A percentile compares a stretch with the other conserved stretches of the same genome.
These are phyloP conservation scores for thale cress (Arabidopsis thaliana) DNA, from an alignment of 345 rosid species.

Conservation along the genomic window DNA sequence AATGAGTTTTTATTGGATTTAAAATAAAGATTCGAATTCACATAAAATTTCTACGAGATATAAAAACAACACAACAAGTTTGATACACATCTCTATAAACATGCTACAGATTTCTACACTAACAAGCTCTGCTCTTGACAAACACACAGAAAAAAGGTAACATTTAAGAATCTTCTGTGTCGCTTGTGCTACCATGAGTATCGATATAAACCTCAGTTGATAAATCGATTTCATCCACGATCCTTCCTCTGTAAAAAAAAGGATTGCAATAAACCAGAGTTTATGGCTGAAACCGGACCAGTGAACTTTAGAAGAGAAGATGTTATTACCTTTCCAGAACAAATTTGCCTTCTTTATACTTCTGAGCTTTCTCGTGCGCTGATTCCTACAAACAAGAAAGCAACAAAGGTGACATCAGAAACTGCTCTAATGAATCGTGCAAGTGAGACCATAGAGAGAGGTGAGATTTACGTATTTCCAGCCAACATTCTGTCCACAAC, in stretches of 20 bases:
- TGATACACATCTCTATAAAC: constrained; percentile 13
- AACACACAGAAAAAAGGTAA: constrained; percentile 15
- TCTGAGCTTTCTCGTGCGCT: constrained; percentile 74
- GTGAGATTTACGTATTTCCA: constrained; percentile 83
- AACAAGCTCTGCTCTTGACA: constrained; percentile 34
- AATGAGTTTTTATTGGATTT: too few relatives aligned
- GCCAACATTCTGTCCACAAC: constrained; percentile 87
- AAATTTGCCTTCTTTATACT: constrained; percentile 83
- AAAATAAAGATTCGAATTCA: too few relatives aligned
- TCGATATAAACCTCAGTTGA: constrained; percentile 66
- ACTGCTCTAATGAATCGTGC: background rate
- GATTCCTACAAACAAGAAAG: constrained; percentile 55
- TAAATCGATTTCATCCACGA: constrained; percentile 77
- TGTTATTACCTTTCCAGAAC: constrained; percentile 79
- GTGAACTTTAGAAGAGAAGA: constrained; percentile 3
- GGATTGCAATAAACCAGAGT: constrained; percentile 9
- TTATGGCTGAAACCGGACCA: constrained; percentile 15
- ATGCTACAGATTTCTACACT: constrained; percentile 33
- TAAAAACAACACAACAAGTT: constrained; percentile 18
- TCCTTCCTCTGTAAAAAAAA: constrained; percentile 58
- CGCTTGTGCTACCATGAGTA: constrained; percentile 60
- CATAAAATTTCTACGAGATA: background rate
- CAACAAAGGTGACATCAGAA: constrained; percentile 5
- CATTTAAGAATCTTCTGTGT: constrained; percentile 56
- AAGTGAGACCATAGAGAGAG: background rate